phyloP scores from a whole-genome alignment of 208 protist genomes.

The Naegleria gruberi region DNA sequence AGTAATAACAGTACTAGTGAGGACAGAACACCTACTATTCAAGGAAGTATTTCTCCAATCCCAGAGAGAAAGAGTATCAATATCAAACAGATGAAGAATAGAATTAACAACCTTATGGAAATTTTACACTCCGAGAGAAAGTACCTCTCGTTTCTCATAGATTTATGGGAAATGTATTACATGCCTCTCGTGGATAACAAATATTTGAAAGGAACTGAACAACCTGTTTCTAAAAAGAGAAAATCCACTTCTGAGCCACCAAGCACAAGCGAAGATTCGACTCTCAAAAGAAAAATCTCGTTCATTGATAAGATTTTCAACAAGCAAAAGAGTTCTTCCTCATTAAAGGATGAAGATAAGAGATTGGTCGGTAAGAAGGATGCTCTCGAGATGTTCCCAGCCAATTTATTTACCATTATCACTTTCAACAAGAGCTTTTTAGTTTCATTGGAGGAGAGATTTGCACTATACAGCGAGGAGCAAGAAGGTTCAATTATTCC shows the following conservation, averaged over 20 bases:
- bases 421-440: conserved; percentile 1
- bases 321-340: too few relatives aligned
- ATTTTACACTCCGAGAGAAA: not conserved
- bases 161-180: not conserved
- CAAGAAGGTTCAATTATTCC: too few relatives aligned
- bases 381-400: not conserved
- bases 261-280: too few relatives aligned
- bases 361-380: not conserved
- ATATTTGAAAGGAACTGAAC: too few relatives aligned
- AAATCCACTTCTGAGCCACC: too few relatives aligned
- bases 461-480: not conserved
- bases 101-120: not conserved
- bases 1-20: too few relatives aligned
- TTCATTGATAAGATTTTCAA: too few relatives aligned
- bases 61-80: not conserved
- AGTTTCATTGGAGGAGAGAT: not conserved
- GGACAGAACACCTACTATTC: too few relatives aligned
- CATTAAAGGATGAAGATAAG: too few relatives aligned
- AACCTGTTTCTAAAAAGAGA: not conserved
- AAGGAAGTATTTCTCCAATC: too few relatives aligned
- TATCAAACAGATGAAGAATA: not conserved
- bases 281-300: too few relatives aligned
- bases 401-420: not conserved
- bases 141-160: not conserved
- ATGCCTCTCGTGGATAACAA: not conserved